Evolutionary conservation across 495 filamentous ascomycete genomes (phyloP).

Genomic region (Echria macrotheca): DNA sequence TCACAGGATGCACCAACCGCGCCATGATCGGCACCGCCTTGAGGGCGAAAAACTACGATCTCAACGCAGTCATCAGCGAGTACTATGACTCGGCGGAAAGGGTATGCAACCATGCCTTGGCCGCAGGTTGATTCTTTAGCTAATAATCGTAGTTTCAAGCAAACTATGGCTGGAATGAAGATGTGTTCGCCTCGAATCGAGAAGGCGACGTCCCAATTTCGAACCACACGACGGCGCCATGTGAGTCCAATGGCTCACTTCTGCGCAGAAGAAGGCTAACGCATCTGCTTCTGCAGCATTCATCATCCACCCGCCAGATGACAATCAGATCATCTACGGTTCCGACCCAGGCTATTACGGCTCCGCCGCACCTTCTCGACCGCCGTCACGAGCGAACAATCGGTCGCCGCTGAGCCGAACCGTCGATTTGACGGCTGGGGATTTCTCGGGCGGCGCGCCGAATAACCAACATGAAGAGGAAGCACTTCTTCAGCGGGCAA

Average conservation of each 20-base stretch:
- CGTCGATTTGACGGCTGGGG: slow-evolving; percentile 30
- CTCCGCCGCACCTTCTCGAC: slow-evolving; percentile 57
- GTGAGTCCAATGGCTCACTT: slow-evolving; percentile 1
- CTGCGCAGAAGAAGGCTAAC: no score
- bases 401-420: slow-evolving; percentile 39
- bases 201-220: slow-evolving; percentile 31
- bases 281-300: slow-evolving; percentile 44
- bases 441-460: slow-evolving; percentile 17
- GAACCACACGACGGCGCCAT: neutral
- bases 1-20: slow-evolving; percentile 13
- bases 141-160: slow-evolving; percentile 1
- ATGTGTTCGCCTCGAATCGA: slow-evolving; percentile 37
- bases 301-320: slow-evolving; percentile 51
- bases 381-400: slow-evolving; percentile 61
- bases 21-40: slow-evolving; percentile 12
- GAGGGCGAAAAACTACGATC: slow-evolving; percentile 39
- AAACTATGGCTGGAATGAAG: slow-evolving; percentile 44
- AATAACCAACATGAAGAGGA: slow-evolving; percentile 28
- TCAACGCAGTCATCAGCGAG: slow-evolving; percentile 39
- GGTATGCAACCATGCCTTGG: slow-evolving; percentile 17
- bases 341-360: slow-evolving; percentile 32
- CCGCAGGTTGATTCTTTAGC: neutral
- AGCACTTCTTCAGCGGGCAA: slow-evolving; percentile 34
- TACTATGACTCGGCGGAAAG: slow-evolving; percentile 39
- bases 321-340: slow-evolving; percentile 31